Evolutionary conservation across 371 early-diverging fungal genomes (phyloP), one percentile per base, ranked within the genome.

Genomic region (Quaeritorhiza haematococci): DNA sequence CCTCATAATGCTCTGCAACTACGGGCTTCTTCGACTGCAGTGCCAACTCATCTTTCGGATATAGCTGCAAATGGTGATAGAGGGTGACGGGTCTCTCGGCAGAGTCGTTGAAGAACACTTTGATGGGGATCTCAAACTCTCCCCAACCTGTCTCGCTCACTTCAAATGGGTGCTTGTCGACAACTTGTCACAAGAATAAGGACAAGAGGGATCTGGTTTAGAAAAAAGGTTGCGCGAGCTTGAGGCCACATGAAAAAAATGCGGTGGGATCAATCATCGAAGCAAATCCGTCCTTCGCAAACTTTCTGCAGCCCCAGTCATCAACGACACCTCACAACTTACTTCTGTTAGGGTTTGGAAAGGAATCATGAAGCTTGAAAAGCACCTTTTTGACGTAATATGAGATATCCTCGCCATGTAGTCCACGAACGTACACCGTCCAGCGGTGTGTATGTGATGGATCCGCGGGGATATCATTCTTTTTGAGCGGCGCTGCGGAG

Each of bases 311-410:
- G n/a, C n/a, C n/a, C n/a, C n/a, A n/a, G n/a, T n/a, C n/a, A n/a
- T n/a, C n/a, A n/a, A n/a, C 15, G 10, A 47, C 15, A 47, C 10
- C 24, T 47, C 26, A 24, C 10, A 10, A 28, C 70, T 66, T 78
- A 91, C 89, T 75, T 72, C 97, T 71, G 50, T 78, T 68, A 27
- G 91, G 92, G 63, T 88, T 86, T 1, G 84, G 81, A 74, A 96
- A 99, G 8, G 93, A 92, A 59, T 99, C 98, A 71, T 99, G 99
- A 21, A 98, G 80, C 59, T 89, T 92, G 72, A 97, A 95, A 26
- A 83, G 80, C 19, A 97, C 98, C 64, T 90, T 90, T 71, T 89
- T 85, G 59, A 98, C 78, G 56, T 82, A 87, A 61, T 83, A 84
- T 15, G 87, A 80, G 26, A 95, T 73, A 64, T 96, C 96, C 62